Evolutionary conservation across 1,284 basidiomycete species (phyloP), one percentile per base, ranked within the genome.

Genomic region (Stygiomarasmius scandens): DNA sequence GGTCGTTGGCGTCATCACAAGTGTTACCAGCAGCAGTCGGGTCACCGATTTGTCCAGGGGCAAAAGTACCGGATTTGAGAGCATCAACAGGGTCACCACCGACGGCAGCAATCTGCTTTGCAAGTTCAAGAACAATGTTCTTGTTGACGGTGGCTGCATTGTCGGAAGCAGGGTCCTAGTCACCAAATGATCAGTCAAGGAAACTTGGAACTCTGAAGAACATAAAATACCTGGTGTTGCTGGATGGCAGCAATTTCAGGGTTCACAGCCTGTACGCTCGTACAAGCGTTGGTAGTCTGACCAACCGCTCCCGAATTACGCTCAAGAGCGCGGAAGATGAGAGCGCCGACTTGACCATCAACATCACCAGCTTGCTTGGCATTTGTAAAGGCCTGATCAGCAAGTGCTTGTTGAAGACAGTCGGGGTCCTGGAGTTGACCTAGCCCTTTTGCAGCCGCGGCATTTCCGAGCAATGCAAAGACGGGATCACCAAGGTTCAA

Each of bases 301-400:
- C 87, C 87, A 52, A 89, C 83, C 25, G 68, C 58, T 8, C 78
- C 83, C 20, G 85, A 83, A 71, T 89, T 90, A 43, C 86, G 79
- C 73, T 90, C 87, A 41, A 90, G 70, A 5, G 87, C 84, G 53
- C 85, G 79, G 75, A 77, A 89, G 59, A 84, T 81, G 56, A 90
- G 71, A 2, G 87, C 85, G 56, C 77, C 78, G 32, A 83, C 80
- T 77, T 80, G 78, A 25, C 83, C 84, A 34, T 78, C 72, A 38
- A 85, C 71, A 63, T 89, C 81, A 12, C 77, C 76, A 2, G 77
- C 80, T 3, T 81, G 81, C 71, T 89, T 89, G 41, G 87, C 85
- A 64, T 89, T 89, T 25, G 85, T 87, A 75, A 89, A 89, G 0
- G 86, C 86, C 65, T 83, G 84, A 66, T 87, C 86, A 47, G 85